Base-by-base conservation (phyloP, 305 asterid species). In the Striga hermonthica region DNA sequence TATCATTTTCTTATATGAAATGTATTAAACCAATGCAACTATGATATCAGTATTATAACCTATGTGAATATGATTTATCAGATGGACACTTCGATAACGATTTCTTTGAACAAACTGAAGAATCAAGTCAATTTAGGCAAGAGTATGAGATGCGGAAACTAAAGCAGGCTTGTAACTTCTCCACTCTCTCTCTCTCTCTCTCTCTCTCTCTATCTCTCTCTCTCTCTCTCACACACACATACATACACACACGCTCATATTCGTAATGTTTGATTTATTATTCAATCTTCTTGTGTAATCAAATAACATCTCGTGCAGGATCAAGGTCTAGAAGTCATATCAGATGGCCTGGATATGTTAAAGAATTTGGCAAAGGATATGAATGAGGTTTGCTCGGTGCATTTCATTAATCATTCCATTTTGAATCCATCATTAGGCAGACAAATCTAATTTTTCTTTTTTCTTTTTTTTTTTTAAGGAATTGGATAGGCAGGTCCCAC, bases 401-500 rank as follows among this genome's bases (percentile, higher is more conserved):
- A 14, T 50, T 5, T n/a, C 13, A n/a, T n/a, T n/a, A n/a, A n/a
- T n/a, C n/a, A 36, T 35, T 59, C 58, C n/a, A 2, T 38, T 22
- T 62, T 56, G 39, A 9, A 48, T 0, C 52, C 10, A 31, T 57
- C 12, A 6, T 44, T 4, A 10, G 65, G 52, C 53, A 39, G 63
- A 16, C 10, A 9, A 12, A 72, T 15, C 66, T 66, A 36, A 66
- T 65, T 67, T 22, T 57, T 64, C 4, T 56, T 8, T 56, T 8
- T 0, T 5, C 12, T 10, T 59, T 7, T 47, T 56, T 8, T 41
- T n/a, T 56, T 44, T 31, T 52, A 69, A 88, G 95, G 98, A 91
- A 82, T 66, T 91, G 88, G 98, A 91, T 72, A 79, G 84, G 75
- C 95, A 91, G 83, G 95, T 86, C 67, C 96, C 98, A 2, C 62